A percentile compares a stretch with the other conserved stretches of the same genome.
Evolutionary conservation across 305 asterid genomes (phyloP).

Genomic region (Withania somnifera): DNA sequence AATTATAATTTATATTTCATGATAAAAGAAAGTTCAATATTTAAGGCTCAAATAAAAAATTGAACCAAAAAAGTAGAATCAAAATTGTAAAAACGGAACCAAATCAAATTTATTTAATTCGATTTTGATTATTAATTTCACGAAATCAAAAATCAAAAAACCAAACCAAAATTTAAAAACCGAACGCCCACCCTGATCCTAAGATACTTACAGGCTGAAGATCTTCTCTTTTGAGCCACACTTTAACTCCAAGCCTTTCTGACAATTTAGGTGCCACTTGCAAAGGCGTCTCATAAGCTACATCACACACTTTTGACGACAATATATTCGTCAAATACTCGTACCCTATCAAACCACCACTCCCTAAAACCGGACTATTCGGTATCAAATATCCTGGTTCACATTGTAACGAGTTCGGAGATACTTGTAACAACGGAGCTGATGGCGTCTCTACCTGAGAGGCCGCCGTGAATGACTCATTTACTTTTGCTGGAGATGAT

Average conservation of each 20-base stretch:
- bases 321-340: conserved; percentile 70
- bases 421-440: conserved; percentile 25
- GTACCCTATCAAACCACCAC: conserved; percentile 21
- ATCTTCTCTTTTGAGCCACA: conserved; percentile 92
- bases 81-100: too few species aligned
- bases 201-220: conserved; percentile 67
- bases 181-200: too few species aligned
- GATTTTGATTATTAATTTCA: too few species aligned
- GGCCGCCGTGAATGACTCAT: background rate
- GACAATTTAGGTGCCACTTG: conserved; percentile 69
- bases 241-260: conserved; percentile 45
- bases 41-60: too few species aligned
- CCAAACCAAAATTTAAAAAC: background rate
- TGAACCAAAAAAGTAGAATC: too few species aligned
- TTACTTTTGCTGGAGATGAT: conserved; percentile 1
- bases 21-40: too few species aligned
- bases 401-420: conserved; percentile 54
- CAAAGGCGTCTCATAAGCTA: conserved; percentile 73
- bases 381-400: conserved; percentile 51
- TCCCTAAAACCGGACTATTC: conserved; percentile 19
- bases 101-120: too few species aligned
- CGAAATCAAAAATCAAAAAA: too few species aligned
- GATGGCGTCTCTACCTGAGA: background rate
- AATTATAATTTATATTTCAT: too few species aligned
- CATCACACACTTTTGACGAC: conserved; percentile 76